Evolutionary conservation across 805 yeast species (phyloP).

Genomic region (Kluyveromyces siamensis): DNA sequence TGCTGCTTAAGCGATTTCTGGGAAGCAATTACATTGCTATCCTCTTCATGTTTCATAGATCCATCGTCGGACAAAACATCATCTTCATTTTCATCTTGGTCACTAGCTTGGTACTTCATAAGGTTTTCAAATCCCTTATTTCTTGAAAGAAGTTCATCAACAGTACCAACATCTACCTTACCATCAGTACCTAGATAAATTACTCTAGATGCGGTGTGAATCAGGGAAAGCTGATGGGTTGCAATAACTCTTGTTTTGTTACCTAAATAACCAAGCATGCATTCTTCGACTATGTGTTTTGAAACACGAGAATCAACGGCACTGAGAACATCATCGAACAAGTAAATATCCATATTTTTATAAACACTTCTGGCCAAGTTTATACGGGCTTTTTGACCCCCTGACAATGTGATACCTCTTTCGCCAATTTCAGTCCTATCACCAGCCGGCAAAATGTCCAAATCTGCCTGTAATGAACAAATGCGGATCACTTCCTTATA

Average conservation of each 20-base stretch:
- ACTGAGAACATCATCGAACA: slow-evolving; percentile 61
- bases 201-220: slow-evolving; percentile 52
- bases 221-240: slow-evolving; percentile 64
- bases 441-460: slow-evolving; percentile 53
- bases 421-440: slow-evolving; percentile 68
- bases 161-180: slow-evolving; percentile 54
- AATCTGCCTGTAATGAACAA: slow-evolving; percentile 52
- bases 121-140: slow-evolving; percentile 42
- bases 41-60: slow-evolving; percentile 22
- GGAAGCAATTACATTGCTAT: slow-evolving; percentile 13
- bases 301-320: slow-evolving; percentile 77
- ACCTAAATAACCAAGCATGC: slow-evolving; percentile 44
- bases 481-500: slow-evolving; percentile 48
- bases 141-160: slow-evolving; percentile 39
- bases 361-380: slow-evolving; percentile 64
- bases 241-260: slow-evolving; percentile 57
- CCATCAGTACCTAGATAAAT: slow-evolving; percentile 56
- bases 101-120: slow-evolving; percentile 37
- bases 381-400: slow-evolving; percentile 70
- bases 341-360: slow-evolving; percentile 45
- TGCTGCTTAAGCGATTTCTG: background rate
- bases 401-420: slow-evolving; percentile 64
- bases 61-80: slow-evolving; percentile 14
- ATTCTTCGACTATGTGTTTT: slow-evolving; percentile 50
- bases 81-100: slow-evolving; percentile 23